These are phyloP conservation scores for Nicotiana otophora DNA, from an alignment of 257 asterid genomes.

Conservation along the genomic window DNA sequence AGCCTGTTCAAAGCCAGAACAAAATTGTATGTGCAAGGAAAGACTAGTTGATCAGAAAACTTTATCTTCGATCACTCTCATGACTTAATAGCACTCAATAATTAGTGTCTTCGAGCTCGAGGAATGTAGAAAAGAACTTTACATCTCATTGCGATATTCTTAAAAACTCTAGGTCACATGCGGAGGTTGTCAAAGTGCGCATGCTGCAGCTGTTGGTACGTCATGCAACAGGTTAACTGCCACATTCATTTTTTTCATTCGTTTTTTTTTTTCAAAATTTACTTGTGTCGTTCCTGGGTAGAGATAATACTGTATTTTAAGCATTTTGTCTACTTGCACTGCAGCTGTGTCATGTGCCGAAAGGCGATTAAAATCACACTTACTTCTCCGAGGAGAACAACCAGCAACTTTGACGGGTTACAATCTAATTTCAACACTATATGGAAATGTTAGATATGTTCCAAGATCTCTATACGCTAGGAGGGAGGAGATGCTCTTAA, in stretches of 20 bases:
- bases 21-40: neutral
- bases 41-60: neutral
- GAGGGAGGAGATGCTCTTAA: slow-evolving; percentile 72
- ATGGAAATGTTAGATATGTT: slow-evolving; percentile 64
- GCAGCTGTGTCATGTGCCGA: slow-evolving; percentile 93
- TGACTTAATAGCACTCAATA: neutral
- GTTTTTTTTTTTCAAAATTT: neutral
- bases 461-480: slow-evolving; percentile 69
- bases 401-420: slow-evolving; percentile 81
- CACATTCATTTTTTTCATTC: neutral
- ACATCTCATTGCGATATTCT: slow-evolving; percentile 20
- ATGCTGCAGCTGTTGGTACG: slow-evolving; percentile 94
- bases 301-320: neutral
- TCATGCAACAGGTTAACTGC: slow-evolving; percentile 13
- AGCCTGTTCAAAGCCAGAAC: neutral
- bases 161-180: slow-evolving; percentile 63
- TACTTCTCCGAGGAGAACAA: slow-evolving; percentile 91
- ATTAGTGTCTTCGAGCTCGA: neutral
- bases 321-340: slow-evolving; percentile 14
- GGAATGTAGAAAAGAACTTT: slow-evolving; percentile 5
- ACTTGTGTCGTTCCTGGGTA: neutral
- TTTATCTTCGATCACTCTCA: neutral
- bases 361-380: slow-evolving; percentile 77
- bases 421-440: slow-evolving; percentile 64
- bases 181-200: slow-evolving; percentile 99